A percentile compares a stretch with the other conserved stretches of the same genome.
phyloP scores from a whole-genome alignment of 352 stramenopile genomes.

The Globisporangium uncinulatum region DNA sequence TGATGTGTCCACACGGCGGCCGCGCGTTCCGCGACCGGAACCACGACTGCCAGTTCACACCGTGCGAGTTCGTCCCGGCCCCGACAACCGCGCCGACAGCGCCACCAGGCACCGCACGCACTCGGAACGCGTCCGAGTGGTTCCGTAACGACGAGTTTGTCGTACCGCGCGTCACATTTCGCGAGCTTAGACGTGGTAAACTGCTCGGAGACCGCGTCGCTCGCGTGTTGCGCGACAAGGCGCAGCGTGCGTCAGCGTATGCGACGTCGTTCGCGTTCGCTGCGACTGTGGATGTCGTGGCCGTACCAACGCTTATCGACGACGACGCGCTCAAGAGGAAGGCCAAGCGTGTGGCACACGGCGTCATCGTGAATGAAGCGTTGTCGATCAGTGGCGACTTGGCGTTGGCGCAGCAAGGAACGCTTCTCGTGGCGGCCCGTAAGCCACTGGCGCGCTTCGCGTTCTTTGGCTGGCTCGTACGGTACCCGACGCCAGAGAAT shows the following conservation, averaged over 20 bases:
- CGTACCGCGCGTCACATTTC: slow-evolving; percentile 17
- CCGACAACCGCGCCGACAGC: background rate
- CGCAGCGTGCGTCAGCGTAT: slow-evolving; percentile 10
- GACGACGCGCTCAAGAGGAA: background rate
- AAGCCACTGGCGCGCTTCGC: slow-evolving; percentile 8
- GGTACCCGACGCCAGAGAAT: background rate
- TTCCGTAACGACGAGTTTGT: slow-evolving; percentile 36
- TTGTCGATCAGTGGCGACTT: slow-evolving; percentile 8
- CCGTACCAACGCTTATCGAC: background rate
- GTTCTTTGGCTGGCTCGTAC: slow-evolving; percentile 16
- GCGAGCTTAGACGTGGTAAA: slow-evolving; percentile 19
- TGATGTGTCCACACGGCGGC: slow-evolving; percentile 31
- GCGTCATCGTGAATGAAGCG: slow-evolving; percentile 8
- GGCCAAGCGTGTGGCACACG: slow-evolving; percentile 7
- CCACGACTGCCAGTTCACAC: slow-evolving; percentile 37
- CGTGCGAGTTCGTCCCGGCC: slow-evolving; percentile 27
- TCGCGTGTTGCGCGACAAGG: slow-evolving; percentile 11
- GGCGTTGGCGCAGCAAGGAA: slow-evolving; percentile 2
- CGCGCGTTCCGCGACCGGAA: slow-evolving; percentile 27
- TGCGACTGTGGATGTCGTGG: background rate
- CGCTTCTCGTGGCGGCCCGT: slow-evolving; percentile 5
- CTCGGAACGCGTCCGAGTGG: slow-evolving; percentile 18
- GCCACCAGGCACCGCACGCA: slow-evolving; percentile 11
- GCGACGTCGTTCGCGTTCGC: background rate
- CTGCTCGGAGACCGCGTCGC: slow-evolving; percentile 7